Base-by-base conservation (phyloP, 345 rosid species). In the Dipteronia sinensis region DNA sequence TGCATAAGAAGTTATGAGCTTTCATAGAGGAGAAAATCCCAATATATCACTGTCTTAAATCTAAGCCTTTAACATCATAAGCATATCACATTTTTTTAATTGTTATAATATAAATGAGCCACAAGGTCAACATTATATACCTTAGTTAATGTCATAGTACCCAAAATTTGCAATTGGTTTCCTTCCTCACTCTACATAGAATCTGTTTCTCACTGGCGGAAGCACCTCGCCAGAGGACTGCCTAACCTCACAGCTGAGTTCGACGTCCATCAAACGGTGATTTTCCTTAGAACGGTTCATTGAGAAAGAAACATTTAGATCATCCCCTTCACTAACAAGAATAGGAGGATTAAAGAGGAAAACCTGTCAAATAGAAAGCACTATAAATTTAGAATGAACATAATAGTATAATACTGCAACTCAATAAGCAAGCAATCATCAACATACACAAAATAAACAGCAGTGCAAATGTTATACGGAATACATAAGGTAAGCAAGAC, bases 261-360 rank as follows among this genome's bases (percentile, higher is more conserved):
- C 97, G 53, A 96, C 84, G 80, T 90, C 99, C 98, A 96, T 90
- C 82, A 92, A 80, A 67, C 99, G 77, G 74, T 94, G 97, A 72
- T 96, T 91, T 81, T 94, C 97, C 78, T 86, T 94, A 0, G 99
- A 88, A 40, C 99, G 97, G 69, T 73, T 85, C 99, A 96, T 94
- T 53, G 82, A 74, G 86, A 94, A 89, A 77, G 91, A 89, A 73
- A 90, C 77, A 75, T 82, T 79, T 76, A 96, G 78, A 27, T 79
- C 64, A 80, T 90, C 93, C 70, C 96, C 98, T 81, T 81, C 90
- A 76, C 10, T 82, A 22, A 86, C 86, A 67, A 59, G 80, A 65
- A 79, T 20, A 3, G 95, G 87, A 74, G 88, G 90, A 19, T 88
- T 80, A 77, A 91, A 73, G 23, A 94, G 87, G 82, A 96, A 94